phyloP scores from a whole-genome alignment of 1,139 yeast species.

The Zygosaccharomyces pseudobailii region DNA sequence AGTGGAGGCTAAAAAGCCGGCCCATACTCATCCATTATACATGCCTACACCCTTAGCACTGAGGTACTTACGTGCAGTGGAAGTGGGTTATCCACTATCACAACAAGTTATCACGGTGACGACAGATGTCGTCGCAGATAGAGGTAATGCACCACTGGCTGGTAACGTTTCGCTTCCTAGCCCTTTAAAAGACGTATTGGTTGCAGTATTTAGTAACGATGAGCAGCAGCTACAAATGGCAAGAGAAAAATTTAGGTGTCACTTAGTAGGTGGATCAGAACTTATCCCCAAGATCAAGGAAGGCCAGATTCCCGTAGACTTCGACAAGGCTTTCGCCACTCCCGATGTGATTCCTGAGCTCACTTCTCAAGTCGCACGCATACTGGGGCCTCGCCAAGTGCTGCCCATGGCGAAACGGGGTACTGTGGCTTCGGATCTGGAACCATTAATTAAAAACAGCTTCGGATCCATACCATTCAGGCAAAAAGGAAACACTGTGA shows the following conservation, averaged over 20 bases:
- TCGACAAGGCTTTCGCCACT: conserved; percentile 80
- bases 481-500: conserved; percentile 54
- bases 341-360: conserved; percentile 67
- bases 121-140: conserved; percentile 66
- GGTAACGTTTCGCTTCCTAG: conserved; percentile 79
- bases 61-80: conserved; percentile 78
- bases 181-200: conserved; percentile 59
- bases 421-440: conserved; percentile 71
- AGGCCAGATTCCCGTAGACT: conserved; percentile 52
- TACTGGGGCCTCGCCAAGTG: conserved; percentile 82
- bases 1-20: conserved; percentile 36
- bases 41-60: conserved; percentile 72
- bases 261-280: conserved; percentile 65
- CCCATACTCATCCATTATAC: conserved; percentile 54
- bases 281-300: conserved; percentile 57
- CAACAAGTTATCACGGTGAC: conserved; percentile 67
- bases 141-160: conserved; percentile 68
- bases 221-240: conserved; percentile 51
- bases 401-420: conserved; percentile 88
- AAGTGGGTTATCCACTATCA: conserved; percentile 72
- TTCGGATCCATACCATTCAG: conserved; percentile 69
- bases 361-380: conserved; percentile 59
- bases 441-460: conserved; percentile 47
- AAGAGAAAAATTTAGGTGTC: conserved; percentile 51
- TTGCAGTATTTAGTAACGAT: conserved; percentile 64